A percentile compares a stretch with the other conserved stretches of the same genome.
Evolutionary conservation across 129 eudicot species (phyloP).

Genomic region (Flaveria ramosissima): DNA sequence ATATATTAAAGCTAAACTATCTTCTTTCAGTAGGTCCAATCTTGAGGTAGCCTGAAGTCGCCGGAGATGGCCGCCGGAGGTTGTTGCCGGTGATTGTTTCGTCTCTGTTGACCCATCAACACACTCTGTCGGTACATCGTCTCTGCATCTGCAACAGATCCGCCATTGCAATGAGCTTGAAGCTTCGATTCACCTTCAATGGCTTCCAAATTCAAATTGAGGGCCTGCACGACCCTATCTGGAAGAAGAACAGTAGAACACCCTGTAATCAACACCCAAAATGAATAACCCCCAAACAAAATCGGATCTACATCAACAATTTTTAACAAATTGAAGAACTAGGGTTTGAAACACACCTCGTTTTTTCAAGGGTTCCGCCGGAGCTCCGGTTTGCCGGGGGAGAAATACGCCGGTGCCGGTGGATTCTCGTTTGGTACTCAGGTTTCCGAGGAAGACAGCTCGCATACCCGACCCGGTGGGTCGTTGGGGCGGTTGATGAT

Average conservation of each 20-base stretch:
- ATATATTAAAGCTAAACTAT: background rate
- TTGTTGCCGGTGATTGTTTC: conserved; percentile 34
- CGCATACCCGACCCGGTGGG: conserved; percentile 67
- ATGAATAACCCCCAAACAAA: background rate
- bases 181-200: conserved; percentile 40
- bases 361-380: conserved; percentile 58
- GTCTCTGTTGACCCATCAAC: conserved; percentile 41
- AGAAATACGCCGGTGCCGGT: conserved; percentile 88
- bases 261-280: conserved; percentile 28
- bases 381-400: conserved; percentile 68
- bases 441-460: conserved; percentile 65
- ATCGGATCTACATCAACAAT: conserved; percentile 15
- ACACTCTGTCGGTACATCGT: conserved; percentile 38
- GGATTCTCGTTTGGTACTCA: conserved; percentile 54
- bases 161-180: conserved; percentile 36
- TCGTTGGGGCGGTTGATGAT: conserved; percentile 35
- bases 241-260: conserved; percentile 72
- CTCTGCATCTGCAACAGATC: conserved; percentile 36
- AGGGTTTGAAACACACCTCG: conserved; percentile 34
- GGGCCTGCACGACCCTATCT: conserved; percentile 74
- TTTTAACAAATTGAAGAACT: background rate
- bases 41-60: conserved; percentile 75
- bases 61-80: conserved; percentile 17
- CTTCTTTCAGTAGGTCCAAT: conserved; percentile 71
- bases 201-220: conserved; percentile 58